Percentiles rank a stretch among this genome's conserved stretches.
Evolutionary conservation across 2,329 filamentous ascomycete genomes (phyloP).

Genomic region (Elsinoe fawcettii): DNA sequence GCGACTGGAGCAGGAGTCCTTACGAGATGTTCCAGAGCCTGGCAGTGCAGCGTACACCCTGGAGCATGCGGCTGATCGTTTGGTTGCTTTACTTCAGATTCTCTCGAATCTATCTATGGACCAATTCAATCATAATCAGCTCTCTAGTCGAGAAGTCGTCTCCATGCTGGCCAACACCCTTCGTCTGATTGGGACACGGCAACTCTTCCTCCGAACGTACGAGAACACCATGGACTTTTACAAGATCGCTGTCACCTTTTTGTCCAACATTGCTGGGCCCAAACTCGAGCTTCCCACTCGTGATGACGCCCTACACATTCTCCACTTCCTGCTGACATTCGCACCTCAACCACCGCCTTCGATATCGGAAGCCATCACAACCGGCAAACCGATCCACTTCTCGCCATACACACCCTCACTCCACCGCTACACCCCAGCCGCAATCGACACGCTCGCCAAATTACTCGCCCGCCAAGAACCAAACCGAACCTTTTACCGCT

Average conservation of each 20-base stretch:
- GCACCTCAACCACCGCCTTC: slow-evolving; percentile 69
- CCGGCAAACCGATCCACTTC: slow-evolving; percentile 23
- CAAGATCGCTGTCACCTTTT: slow-evolving; percentile 83
- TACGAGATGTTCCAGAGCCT: slow-evolving; percentile 66
- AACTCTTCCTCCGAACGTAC: slow-evolving; percentile 73
- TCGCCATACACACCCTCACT: slow-evolving; percentile 49
- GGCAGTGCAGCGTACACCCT: slow-evolving; percentile 73
- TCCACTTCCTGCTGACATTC: slow-evolving; percentile 87
- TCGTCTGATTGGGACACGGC: slow-evolving; percentile 78
- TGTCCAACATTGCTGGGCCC: slow-evolving; percentile 75
- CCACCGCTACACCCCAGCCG: slow-evolving; percentile 82
- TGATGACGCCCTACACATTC: slow-evolving; percentile 76
- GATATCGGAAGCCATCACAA: slow-evolving; percentile 20
- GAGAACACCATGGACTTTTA: slow-evolving; percentile 89
- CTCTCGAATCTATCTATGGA: slow-evolving; percentile 86
- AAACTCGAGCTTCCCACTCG: slow-evolving; percentile 72
- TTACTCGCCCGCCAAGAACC: slow-evolving; percentile 87
- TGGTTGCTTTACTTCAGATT: slow-evolving; percentile 88
- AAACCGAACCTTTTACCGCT: slow-evolving; percentile 75
- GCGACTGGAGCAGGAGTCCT: slow-evolving; percentile 60
- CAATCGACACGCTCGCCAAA: slow-evolving; percentile 85
- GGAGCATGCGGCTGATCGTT: slow-evolving; percentile 74
- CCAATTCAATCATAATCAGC: slow-evolving; percentile 64
- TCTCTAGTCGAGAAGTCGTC: slow-evolving; percentile 70
- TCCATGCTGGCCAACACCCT: slow-evolving; percentile 79